phyloP scores from a whole-genome alignment of 2,329 filamentous ascomycete species.

The Zasmidium citrigriseum region DNA sequence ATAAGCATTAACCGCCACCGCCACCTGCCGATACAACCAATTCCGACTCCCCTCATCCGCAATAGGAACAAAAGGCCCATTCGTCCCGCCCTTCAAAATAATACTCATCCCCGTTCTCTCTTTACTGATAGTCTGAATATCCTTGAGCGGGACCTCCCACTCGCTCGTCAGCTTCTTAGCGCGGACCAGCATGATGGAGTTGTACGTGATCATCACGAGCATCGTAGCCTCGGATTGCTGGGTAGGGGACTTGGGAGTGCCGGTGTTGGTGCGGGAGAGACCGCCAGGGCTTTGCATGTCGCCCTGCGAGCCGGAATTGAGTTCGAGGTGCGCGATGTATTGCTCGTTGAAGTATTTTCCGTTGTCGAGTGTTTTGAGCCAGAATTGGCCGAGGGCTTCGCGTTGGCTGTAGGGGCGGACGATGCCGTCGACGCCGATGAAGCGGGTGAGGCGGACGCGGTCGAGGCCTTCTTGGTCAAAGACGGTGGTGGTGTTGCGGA shows the following conservation, averaged over 20 bases:
- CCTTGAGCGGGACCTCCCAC: slow-evolving; percentile 95
- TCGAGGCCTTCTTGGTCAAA: slow-evolving; percentile 95
- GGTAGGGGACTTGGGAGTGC: slow-evolving; percentile 10
- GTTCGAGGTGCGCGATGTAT: slow-evolving; percentile 94
- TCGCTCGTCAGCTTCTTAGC: slow-evolving; percentile 83
- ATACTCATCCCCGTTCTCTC: slow-evolving; percentile 93
- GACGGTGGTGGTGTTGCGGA: slow-evolving; percentile 97
- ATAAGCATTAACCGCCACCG: slow-evolving; percentile 67
- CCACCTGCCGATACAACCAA: slow-evolving; percentile 67
- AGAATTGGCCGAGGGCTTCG: slow-evolving; percentile 94
- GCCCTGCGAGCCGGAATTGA: slow-evolving; percentile 71
- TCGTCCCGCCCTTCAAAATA: slow-evolving; percentile 82
- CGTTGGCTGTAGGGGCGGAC: slow-evolving; percentile 92
- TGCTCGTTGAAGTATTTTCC: slow-evolving; percentile 97
- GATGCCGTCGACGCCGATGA: slow-evolving; percentile 88
- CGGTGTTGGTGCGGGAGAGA: slow-evolving; percentile 13
- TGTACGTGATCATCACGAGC: slow-evolving; percentile 64
- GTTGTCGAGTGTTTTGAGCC: slow-evolving; percentile 97
- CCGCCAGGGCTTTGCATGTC: slow-evolving; percentile 16
- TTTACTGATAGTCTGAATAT: slow-evolving; percentile 95
- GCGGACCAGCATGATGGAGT: slow-evolving; percentile 84
- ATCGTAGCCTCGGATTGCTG: slow-evolving; percentile 51
- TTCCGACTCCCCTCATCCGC: slow-evolving; percentile 77
- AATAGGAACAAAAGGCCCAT: slow-evolving; percentile 92
- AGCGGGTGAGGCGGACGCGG: slow-evolving; percentile 87